Conservation (phyloP, 2,329 filamentous ascomycete genomes). For the Ascochyta rabiei region DNA sequence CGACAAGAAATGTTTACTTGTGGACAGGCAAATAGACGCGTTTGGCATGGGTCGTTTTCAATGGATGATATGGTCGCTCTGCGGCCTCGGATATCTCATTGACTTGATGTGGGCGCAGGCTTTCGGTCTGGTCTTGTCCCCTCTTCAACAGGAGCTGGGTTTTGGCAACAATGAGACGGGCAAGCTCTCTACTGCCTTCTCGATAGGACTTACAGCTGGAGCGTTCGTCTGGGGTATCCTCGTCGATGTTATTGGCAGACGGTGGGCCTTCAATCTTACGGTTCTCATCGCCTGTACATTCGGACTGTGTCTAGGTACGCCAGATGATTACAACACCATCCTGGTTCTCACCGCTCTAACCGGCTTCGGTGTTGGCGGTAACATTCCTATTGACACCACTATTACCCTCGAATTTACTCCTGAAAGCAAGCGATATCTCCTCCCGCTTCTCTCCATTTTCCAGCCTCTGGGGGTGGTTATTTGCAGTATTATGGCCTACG, state of each 20-base stretch:
- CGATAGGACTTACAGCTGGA: conserved; percentile 60
- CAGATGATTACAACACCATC: conserved; percentile 58
- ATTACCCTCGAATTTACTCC: conserved; percentile 64
- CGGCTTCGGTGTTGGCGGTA: conserved; percentile 60
- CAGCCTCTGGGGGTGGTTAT: conserved; percentile 62
- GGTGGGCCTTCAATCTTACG: conserved; percentile 65
- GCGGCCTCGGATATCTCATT: conserved; percentile 62
- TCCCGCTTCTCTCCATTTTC: conserved; percentile 61
- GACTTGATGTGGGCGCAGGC: conserved; percentile 65
- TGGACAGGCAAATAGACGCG: conserved; percentile 57
- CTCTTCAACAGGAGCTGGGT: conserved; percentile 63
- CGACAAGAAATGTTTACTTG: conserved; percentile 53
- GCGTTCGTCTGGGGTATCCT: conserved; percentile 63
- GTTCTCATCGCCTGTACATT: conserved; percentile 62
- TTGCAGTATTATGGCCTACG: conserved; percentile 59
- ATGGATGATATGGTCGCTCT: conserved; percentile 60
- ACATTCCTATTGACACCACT: conserved; percentile 63
- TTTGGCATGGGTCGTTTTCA: conserved; percentile 62
- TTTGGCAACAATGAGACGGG: conserved; percentile 54
- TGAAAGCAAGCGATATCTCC: conserved; percentile 58
- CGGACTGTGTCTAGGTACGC: conserved; percentile 58
- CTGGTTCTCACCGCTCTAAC: conserved; percentile 61
- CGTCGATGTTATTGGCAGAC: conserved; percentile 60
- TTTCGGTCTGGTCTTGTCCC: conserved; percentile 61
- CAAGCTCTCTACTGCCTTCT: conserved; percentile 63